Evolutionary conservation across 2,329 filamentous ascomycete genomes (phyloP).

Genomic region (Fusarium incarnatum): DNA sequence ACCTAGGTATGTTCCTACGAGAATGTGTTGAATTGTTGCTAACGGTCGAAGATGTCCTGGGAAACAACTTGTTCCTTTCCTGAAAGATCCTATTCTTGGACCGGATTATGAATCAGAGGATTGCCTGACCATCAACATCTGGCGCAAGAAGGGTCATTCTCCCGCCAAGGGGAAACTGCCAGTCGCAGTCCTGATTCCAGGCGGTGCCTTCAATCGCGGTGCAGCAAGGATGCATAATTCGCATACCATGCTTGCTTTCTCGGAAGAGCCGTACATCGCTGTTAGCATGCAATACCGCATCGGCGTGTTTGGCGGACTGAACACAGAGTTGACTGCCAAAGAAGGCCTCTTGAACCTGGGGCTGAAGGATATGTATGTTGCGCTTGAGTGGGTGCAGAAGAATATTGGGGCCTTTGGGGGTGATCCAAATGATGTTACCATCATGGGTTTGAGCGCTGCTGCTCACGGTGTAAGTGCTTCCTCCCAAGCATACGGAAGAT

Average conservation of each 20-base stretch:
- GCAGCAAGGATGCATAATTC: slow-evolving; percentile 54
- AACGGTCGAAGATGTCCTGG: slow-evolving; percentile 45
- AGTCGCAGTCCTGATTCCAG: slow-evolving; percentile 45
- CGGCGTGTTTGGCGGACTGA: slow-evolving; percentile 69
- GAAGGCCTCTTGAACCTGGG: slow-evolving; percentile 67
- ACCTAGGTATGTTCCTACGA: slow-evolving; percentile 20
- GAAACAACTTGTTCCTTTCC: slow-evolving; percentile 48
- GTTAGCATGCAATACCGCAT: slow-evolving; percentile 62
- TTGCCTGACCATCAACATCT: slow-evolving; percentile 46
- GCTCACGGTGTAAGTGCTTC: slow-evolving; percentile 47
- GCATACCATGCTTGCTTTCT: slow-evolving; percentile 63
- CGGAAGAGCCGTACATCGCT: slow-evolving; percentile 59
- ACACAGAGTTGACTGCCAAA: slow-evolving; percentile 61
- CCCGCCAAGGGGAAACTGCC: slow-evolving; percentile 40
- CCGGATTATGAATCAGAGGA: slow-evolving; percentile 49
- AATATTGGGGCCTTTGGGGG: slow-evolving; percentile 65
- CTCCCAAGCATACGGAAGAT: rapidly evolving
- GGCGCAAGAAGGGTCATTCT: slow-evolving; percentile 34
- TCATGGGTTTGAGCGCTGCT: slow-evolving; percentile 58
- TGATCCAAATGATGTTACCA: slow-evolving; percentile 59
- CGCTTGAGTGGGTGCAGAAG: slow-evolving; percentile 63
- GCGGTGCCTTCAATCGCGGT: slow-evolving; percentile 50
- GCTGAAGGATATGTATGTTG: slow-evolving; percentile 60
- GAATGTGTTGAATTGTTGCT: neutral
- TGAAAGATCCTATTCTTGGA: slow-evolving; percentile 47